phyloP scores from a whole-genome alignment of 1,284 basidiomycete genomes.

The Tylopilus orsonianus region DNA sequence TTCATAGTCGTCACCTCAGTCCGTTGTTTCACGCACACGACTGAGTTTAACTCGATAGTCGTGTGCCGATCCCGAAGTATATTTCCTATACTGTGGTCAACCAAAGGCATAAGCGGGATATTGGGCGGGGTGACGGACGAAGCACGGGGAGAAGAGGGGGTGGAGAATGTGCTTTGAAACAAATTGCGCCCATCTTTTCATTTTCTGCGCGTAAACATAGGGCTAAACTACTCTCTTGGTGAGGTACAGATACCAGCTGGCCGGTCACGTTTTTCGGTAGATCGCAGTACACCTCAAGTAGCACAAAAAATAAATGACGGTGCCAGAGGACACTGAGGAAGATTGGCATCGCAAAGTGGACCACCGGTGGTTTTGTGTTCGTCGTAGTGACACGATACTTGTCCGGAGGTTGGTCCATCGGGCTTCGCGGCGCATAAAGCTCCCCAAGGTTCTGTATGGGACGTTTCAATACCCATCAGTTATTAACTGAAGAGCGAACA shows the following conservation, averaged over 20 bases:
- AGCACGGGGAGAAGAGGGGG: conserved; percentile 82
- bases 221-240: background rate
- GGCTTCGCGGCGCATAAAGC: background rate
- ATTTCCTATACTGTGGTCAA: too few relatives aligned
- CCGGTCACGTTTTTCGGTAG: conserved; percentile 82
- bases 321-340: background rate
- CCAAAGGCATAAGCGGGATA: conserved; percentile 71
- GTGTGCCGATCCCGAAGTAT: too few relatives aligned
- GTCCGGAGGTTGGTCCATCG: too few relatives aligned
- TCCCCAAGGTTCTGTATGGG: background rate
- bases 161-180: conserved; percentile 85
- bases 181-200: conserved; percentile 58
- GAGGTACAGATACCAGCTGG: conserved; percentile 80
- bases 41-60: too few relatives aligned
- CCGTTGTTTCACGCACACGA: too few relatives aligned
- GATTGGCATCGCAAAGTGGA: background rate
- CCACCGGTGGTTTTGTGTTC: background rate
- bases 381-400: background rate
- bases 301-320: too few relatives aligned
- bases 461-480: background rate
- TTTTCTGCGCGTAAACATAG: too few relatives aligned
- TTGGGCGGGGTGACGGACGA: conserved; percentile 94
- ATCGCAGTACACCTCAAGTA: conserved; percentile 71
- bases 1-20: too few relatives aligned
- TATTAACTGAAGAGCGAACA: background rate